Evolutionary conservation across 441 rosid genomes (phyloP).

Genomic region (Metrosideros polymorpha): DNA sequence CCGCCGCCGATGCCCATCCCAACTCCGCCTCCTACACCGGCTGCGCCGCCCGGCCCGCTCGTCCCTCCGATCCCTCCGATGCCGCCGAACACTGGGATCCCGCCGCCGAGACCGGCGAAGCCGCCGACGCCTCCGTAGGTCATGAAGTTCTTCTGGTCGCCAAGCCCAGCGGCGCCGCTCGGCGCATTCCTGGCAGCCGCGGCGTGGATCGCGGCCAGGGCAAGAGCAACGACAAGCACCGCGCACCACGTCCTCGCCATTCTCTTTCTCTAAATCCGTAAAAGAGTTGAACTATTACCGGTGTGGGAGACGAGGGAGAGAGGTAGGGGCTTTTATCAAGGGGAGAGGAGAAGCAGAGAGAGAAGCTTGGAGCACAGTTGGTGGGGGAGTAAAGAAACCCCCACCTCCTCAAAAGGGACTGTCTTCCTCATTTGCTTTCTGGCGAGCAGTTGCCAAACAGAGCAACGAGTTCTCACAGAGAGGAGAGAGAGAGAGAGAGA

Average conservation of each 20-base stretch:
- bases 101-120: background rate
- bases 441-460: background rate
- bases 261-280: background rate
- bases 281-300: background rate
- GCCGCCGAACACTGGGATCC: background rate
- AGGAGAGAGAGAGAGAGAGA: background rate
- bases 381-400: background rate
- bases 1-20: background rate
- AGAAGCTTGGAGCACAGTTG: background rate
- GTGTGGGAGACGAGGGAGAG: background rate
- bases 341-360: background rate
- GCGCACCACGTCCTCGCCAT: background rate
- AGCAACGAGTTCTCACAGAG: background rate
- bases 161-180: background rate
- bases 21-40: background rate
- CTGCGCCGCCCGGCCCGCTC: background rate
- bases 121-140: background rate
- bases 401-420: background rate
- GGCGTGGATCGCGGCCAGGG: background rate
- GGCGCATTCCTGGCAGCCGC: background rate
- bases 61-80: background rate
- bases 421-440: background rate
- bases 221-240: background rate
- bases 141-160: constrained; percentile 3
- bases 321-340: background rate